Conservation (phyloP, 164 flowering plant genomes). For the Aristolochia californica region DNA sequence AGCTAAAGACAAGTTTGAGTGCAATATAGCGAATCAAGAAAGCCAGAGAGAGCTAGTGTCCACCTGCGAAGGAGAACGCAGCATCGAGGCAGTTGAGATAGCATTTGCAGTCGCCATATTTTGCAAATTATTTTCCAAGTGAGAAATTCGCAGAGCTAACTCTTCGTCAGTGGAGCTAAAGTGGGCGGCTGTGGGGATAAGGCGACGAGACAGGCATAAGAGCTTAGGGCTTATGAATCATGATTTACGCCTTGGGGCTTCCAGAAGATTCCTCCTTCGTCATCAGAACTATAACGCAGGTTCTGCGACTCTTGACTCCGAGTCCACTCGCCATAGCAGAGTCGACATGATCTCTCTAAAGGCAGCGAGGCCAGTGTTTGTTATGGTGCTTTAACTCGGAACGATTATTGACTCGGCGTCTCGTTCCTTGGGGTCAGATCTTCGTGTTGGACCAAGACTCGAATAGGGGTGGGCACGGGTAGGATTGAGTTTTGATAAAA, state of each 20-base stretch:
- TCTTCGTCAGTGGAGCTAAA: not conserved
- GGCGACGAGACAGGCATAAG: not conserved
- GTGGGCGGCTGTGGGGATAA: conserved; percentile 3
- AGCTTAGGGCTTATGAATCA: not conserved
- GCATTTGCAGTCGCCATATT: conserved; percentile 71
- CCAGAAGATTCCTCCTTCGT: conserved; percentile 24
- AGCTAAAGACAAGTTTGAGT: not conserved
- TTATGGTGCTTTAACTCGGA: too few relatives aligned
- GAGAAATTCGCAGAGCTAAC: not conserved
- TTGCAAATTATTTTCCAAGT: not conserved
- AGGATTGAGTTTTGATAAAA: too few relatives aligned
- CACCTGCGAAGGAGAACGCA: conserved; percentile 53
- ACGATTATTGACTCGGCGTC: too few relatives aligned
- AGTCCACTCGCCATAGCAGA: too few relatives aligned
- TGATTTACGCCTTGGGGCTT: conserved; percentile 11
- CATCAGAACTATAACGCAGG: not conserved
- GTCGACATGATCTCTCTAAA: too few relatives aligned
- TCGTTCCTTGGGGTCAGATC: too few relatives aligned
- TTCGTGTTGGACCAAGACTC: too few relatives aligned
- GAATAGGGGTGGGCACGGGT: too few relatives aligned
- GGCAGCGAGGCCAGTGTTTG: too few relatives aligned
- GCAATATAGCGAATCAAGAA: too few relatives aligned
- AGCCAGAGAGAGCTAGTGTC: too few relatives aligned
- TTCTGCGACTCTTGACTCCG: not conserved
- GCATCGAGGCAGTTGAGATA: conserved; percentile 42